A percentile compares a stretch with the other conserved stretches of the same genome.
Evolutionary conservation across 768 basidiomycete species (phyloP).

Genomic region (Xerocomus potaroensis): DNA sequence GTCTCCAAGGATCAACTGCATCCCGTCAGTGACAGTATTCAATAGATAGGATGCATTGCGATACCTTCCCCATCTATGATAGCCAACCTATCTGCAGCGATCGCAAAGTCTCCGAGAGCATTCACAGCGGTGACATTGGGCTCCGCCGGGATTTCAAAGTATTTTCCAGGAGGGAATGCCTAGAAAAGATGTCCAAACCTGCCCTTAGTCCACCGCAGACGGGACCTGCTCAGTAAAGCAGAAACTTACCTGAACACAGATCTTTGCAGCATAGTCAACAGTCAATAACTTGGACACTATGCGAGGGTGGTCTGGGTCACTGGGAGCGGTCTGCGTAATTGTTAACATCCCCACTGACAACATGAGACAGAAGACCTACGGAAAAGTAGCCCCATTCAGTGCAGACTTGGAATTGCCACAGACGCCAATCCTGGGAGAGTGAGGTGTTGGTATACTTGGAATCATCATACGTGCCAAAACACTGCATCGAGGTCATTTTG

Average conservation of each 20-base stretch:
- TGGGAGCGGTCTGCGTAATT: slow-evolving; percentile 60
- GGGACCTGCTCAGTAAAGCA: background rate
- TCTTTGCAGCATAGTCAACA: slow-evolving; percentile 64
- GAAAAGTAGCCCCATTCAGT: slow-evolving; percentile 96
- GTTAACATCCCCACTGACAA: background rate
- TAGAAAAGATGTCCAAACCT: slow-evolving; percentile 22
- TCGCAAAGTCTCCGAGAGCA: slow-evolving; percentile 74
- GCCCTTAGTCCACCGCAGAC: background rate
- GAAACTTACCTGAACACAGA: slow-evolving; percentile 56
- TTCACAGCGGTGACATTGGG: slow-evolving; percentile 87
- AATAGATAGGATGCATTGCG: slow-evolving; percentile 5
- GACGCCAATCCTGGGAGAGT: slow-evolving; percentile 72
- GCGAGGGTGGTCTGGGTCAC: slow-evolving; percentile 60
- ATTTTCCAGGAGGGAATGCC: slow-evolving; percentile 75
- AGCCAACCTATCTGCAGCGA: slow-evolving; percentile 77
- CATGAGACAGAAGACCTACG: slow-evolving; percentile 36
- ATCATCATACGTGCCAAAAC: slow-evolving; percentile 83
- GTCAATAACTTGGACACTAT: slow-evolving; percentile 79
- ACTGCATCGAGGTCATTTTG: slow-evolving; percentile 39
- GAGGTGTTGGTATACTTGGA: slow-evolving; percentile 55
- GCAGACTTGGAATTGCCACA: slow-evolving; percentile 91
- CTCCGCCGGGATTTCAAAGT: slow-evolving; percentile 62
- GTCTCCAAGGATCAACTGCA: slow-evolving; percentile 86
- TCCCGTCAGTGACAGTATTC: background rate
- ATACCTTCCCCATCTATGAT: slow-evolving; percentile 83